Percentiles rank a stretch among this genome's conserved stretches.
Conservation (phyloP, 2,329 filamentous ascomycete genomes). For the Alternaria angustiovoidea region DNA sequence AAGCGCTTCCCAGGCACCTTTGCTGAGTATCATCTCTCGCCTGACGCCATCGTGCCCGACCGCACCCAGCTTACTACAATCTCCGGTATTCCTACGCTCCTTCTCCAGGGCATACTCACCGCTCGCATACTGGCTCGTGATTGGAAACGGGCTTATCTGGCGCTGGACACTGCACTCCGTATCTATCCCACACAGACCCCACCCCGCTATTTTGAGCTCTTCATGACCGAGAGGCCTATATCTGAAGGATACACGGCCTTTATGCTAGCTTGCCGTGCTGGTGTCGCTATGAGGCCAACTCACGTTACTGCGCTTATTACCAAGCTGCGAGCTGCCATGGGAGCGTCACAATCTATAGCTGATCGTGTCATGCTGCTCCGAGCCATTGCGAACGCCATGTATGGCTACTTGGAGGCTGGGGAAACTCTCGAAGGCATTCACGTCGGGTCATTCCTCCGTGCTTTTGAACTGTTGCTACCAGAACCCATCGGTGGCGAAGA, state of each 20-base stretch:
- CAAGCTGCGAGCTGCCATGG: slow-evolving; percentile 39
- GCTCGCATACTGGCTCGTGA: slow-evolving; percentile 58
- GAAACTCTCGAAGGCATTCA: slow-evolving; percentile 47
- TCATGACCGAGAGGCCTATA: slow-evolving; percentile 56
- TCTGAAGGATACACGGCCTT: slow-evolving; percentile 59
- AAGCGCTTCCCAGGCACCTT: slow-evolving; percentile 58
- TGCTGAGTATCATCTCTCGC: slow-evolving; percentile 57
- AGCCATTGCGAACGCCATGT: slow-evolving; percentile 53
- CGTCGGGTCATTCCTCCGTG: slow-evolving; percentile 49
- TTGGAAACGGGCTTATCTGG: slow-evolving; percentile 59
- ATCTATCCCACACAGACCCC: slow-evolving; percentile 56
- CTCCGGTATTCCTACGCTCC: slow-evolving; percentile 50
- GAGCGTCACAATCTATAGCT: slow-evolving; percentile 20
- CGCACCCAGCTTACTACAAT: slow-evolving; percentile 45
- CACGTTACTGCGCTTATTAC: slow-evolving; percentile 46
- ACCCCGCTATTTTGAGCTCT: slow-evolving; percentile 54
- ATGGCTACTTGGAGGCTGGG: slow-evolving; percentile 53
- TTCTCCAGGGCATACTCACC: slow-evolving; percentile 59
- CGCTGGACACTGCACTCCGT: slow-evolving; percentile 58
- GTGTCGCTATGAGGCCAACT: slow-evolving; percentile 43
- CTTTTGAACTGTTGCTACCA: slow-evolving; percentile 42
- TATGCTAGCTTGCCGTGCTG: slow-evolving; percentile 58
- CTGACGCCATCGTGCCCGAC: slow-evolving; percentile 57
- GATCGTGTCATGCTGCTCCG: slow-evolving; percentile 41
- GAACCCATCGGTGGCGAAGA: slow-evolving; percentile 23